These are phyloP conservation scores for Solanum arcanum DNA, from an alignment of 257 asterid genomes.

Conservation along the genomic window DNA sequence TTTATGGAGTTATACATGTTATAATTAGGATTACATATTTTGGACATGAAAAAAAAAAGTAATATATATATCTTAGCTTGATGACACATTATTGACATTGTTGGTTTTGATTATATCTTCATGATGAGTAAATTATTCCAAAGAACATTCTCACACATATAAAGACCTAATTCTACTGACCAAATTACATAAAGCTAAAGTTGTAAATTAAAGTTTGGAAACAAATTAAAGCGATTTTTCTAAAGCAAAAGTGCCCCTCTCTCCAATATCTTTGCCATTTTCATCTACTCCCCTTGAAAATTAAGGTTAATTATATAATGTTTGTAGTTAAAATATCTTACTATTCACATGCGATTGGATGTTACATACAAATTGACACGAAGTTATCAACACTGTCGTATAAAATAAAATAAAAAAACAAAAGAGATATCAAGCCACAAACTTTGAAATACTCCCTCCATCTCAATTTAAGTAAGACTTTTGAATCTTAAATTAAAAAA, in stretches of 20 bases:
- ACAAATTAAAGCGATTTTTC: background rate
- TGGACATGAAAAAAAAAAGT: background rate
- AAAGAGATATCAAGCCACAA: background rate
- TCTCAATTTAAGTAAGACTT: no score
- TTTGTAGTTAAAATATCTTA: background rate
- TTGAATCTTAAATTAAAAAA: no score
- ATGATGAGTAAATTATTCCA: background rate
- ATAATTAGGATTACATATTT: background rate
- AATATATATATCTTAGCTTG: background rate
- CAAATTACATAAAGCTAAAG: conserved; percentile 1
- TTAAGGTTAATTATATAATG: background rate
- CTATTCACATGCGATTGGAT: background rate
- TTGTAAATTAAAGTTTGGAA: background rate
- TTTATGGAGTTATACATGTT: background rate
- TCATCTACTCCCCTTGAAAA: background rate
- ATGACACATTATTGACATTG: background rate
- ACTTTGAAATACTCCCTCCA: no score
- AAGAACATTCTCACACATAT: background rate
- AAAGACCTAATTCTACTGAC: background rate
- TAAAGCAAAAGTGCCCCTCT: background rate
- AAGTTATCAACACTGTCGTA: background rate
- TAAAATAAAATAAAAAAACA: background rate
- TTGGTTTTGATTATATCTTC: background rate
- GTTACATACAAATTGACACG: background rate
- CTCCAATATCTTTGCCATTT: background rate